phyloP scores from a whole-genome alignment of 345 rosid species.

The Angophora floribunda region DNA sequence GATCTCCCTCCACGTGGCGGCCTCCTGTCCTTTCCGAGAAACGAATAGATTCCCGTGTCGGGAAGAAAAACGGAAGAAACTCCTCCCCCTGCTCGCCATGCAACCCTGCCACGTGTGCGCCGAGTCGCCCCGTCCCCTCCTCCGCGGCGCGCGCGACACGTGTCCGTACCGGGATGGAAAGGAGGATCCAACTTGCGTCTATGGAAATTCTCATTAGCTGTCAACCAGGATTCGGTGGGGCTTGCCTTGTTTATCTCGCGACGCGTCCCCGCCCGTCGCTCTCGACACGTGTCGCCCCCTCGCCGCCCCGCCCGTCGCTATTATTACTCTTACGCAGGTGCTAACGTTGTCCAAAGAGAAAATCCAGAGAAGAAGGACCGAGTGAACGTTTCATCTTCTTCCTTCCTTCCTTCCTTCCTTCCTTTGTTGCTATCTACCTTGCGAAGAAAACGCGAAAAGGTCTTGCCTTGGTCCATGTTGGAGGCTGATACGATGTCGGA shows the following conservation, averaged over 20 bases:
- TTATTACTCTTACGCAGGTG: background rate
- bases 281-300: background rate
- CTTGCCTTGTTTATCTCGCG: background rate
- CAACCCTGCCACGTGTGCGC: background rate
- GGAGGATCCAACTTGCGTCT: background rate
- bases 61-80: background rate
- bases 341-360: background rate
- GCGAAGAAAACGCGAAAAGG: background rate
- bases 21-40: background rate
- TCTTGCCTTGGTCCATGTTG: background rate
- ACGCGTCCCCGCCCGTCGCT: background rate
- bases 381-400: background rate
- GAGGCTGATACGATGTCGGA: background rate
- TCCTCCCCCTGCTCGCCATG: background rate
- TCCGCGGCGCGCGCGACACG: background rate
- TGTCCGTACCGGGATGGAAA: background rate
- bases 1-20: background rate
- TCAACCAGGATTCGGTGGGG: background rate
- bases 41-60: background rate
- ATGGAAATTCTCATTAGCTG: background rate
- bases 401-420: background rate
- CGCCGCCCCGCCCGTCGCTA: background rate
- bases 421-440: background rate
- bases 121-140: background rate
- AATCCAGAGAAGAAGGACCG: background rate